Evolutionary conservation across 192 early-diverging fungal genomes (phyloP), one percentile per base, ranked within the genome.

Genomic region (Paraglomus brasilianum): DNA sequence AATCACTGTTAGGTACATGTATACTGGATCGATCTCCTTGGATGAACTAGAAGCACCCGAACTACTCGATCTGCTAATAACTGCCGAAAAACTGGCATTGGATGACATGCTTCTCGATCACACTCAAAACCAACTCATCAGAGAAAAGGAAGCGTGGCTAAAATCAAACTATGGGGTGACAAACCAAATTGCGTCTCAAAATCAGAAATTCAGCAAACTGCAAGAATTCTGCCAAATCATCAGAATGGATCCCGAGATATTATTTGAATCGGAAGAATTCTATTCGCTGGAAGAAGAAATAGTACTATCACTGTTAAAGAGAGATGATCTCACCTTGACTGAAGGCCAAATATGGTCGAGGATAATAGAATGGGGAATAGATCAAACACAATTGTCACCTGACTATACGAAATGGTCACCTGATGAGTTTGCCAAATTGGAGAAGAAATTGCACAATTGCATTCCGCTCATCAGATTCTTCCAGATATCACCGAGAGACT

Each of bases 401-500:
- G 8, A 56, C 38, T 11, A 36, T 36, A 6, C 10, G 15, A 56
- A 56, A 36, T 56, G 53, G 53, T 36, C 9, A 13, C 22, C 11
- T 14, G 22, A 56, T 14, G 53, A 56, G 22, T 56, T 56, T 22
- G 38, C 22, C 13, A 36, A 19, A 14, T 30, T 56, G 15, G 53
- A 21, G 9, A 21, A 56, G 15, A 15, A 36, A 24, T 56, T 56
- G 38, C 53, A 56, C 5, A 2, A 56, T 19, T 56, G 19, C n/a
- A 46, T 63, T 13, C 61, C 61, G 7, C 36, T 63, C 21, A 45
- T 63, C 44, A 46, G 61, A 63, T n/a, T 63, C 13, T 63, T 63
- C 47, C 61, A 63, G 47, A 63, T 63, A 47, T 63, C 61, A 9
- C 47, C 61, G n/a, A 63, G 47, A 21, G 61, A 63, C 47, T 63